Evolutionary conservation across 495 filamentous ascomycete genomes (phyloP), one percentile per base, ranked within the genome.

Genomic region (Paragyromitra xinjiangensis): DNA sequence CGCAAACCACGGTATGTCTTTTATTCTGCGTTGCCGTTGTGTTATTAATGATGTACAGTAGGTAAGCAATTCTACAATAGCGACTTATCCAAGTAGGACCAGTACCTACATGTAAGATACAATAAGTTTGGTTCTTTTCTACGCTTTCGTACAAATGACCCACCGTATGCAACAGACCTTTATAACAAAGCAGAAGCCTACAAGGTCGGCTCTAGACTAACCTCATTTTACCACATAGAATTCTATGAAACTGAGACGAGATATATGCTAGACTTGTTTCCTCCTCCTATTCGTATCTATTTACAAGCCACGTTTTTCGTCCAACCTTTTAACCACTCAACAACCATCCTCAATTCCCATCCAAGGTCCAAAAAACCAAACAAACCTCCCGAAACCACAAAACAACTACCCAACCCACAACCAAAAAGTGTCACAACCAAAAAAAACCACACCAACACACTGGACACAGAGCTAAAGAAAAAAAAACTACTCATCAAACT

Each of bases 401-500:
- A 62, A n/a, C 9, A 5, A 40, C 39, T 42, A 62, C 24, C 14
- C 58, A 62, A 65, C 12, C 19, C 11, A 16, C 44, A 48, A 22
- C 3, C 8, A 12, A 12, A 70, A 39, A 39, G 56, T 39, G 40
- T 22, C 29, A 5, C 26, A 53, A 48, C 37, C 29, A 50, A 68
- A 67, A 11, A 58, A 40, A 53, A 53, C 26, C 9, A 50, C 26
- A 48, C 44, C 22, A n/a, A 55, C 6, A 42, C 34, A n/a, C 19
- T 19, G 24, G n/a, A 14, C 22, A 42, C 1, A 51, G 6, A 22
- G 6, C 24, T 6, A 61, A 61, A 29, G 12, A 22, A 61, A 70
- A 37, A 19, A 56, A 75, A 55, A 64, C 50, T 77, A 77, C 19
- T 24, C 63, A 51, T 77, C 74, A 65, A 73, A 77, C 69, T 77